These are phyloP conservation scores for Jatropha podagrica DNA, from an alignment of 441 rosid genomes.

Conservation along the genomic window DNA sequence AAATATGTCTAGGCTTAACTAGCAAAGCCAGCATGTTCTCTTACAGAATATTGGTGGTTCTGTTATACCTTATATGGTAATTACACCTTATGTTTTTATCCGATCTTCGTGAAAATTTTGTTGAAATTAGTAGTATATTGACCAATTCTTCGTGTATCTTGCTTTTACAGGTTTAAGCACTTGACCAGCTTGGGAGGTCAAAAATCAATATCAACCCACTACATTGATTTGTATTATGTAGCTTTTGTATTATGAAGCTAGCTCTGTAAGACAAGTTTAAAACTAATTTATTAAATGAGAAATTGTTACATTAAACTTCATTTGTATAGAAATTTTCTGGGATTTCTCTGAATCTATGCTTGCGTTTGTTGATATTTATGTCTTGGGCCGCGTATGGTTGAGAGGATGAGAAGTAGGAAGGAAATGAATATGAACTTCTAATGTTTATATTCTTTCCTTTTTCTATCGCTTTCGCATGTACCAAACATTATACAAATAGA, in stretches of 20 bases:
- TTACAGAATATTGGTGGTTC: not conserved
- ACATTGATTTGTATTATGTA: not conserved
- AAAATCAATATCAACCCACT: not conserved
- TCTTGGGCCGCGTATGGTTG: too few species aligned
- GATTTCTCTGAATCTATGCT: too few species aligned
- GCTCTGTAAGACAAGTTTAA: too few species aligned
- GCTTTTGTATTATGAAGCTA: not conserved
- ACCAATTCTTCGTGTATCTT: not conserved
- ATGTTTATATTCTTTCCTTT: too few species aligned
- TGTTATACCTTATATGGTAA: not conserved
- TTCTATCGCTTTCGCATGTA: too few species aligned
- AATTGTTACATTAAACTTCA: too few species aligned
- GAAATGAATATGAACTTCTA: too few species aligned
- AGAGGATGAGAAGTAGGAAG: too few species aligned
- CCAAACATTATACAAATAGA: too few species aligned
- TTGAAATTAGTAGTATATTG: not conserved
- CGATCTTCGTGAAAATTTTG: not conserved
- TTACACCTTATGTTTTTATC: not conserved
- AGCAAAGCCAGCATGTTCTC: not conserved
- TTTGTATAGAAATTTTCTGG: too few species aligned
- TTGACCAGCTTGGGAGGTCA: not conserved
- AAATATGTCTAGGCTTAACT: not conserved
- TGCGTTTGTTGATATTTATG: too few species aligned
- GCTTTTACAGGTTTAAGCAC: not conserved
- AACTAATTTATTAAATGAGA: too few species aligned